phyloP scores from a whole-genome alignment of 1,284 basidiomycete species.

The Pseudozyma tsukubaensis region DNA sequence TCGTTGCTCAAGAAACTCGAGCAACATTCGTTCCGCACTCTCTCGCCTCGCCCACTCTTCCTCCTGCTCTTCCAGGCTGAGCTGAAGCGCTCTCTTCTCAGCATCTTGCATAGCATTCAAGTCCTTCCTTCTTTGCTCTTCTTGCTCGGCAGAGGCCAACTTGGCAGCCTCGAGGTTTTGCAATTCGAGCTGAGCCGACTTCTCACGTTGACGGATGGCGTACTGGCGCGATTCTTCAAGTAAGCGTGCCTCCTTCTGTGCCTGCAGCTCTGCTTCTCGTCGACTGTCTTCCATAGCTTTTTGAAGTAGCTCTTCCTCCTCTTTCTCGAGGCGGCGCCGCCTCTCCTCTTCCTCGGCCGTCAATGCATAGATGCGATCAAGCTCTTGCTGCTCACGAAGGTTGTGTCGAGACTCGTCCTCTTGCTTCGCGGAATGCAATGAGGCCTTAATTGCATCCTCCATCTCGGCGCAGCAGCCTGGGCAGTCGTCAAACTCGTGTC shows the following conservation, averaged over 20 bases:
- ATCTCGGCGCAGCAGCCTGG: constrained; percentile 47
- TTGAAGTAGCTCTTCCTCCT: constrained; percentile 39
- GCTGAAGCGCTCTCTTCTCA: constrained; percentile 38
- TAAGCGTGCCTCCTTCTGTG: constrained; percentile 21
- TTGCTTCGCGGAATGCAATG: constrained; percentile 30
- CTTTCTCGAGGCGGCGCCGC: constrained; percentile 25
- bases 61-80: constrained; percentile 48
- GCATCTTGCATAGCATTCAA: constrained; percentile 27
- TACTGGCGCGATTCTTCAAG: constrained; percentile 45
- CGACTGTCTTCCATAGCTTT: constrained; percentile 39
- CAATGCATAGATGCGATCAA: constrained; percentile 26
- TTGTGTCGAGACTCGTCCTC: constrained; percentile 29
- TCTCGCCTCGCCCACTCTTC: constrained; percentile 49
- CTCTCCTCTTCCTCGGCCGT: constrained; percentile 33
- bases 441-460: constrained; percentile 48
- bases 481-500: constrained; percentile 43
- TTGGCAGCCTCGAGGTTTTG: constrained; percentile 38
- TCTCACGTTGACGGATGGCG: constrained; percentile 32
- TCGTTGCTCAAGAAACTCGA: constrained; percentile 32
- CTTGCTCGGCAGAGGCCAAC: constrained; percentile 22
- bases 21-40: constrained; percentile 37
- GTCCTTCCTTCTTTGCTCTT: constrained; percentile 16
- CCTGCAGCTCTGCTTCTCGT: constrained; percentile 32
- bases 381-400: constrained; percentile 28
- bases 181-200: constrained; percentile 17